phyloP scores from a whole-genome alignment of 202 grass and related monocot genomes.

The Zoysia matrella region DNA sequence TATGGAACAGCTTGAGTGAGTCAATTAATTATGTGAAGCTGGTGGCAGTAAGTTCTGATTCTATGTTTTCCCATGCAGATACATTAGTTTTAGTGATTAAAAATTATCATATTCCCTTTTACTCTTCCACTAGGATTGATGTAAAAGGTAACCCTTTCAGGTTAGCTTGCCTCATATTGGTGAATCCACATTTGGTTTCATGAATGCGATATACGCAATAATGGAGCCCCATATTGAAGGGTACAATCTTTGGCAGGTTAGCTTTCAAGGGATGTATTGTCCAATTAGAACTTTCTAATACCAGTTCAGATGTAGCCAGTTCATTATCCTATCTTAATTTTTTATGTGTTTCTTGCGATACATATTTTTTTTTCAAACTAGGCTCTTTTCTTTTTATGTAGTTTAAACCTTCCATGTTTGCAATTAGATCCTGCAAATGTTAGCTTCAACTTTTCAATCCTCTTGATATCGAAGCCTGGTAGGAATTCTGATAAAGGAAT shows the following conservation, averaged over 20 bases:
- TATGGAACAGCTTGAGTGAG: conserved; percentile 75
- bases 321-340: background rate
- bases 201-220: conserved; percentile 64
- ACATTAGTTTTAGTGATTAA: conserved; percentile 30
- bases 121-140: conserved; percentile 11
- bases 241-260: conserved; percentile 98
- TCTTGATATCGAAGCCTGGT: background rate
- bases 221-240: conserved; percentile 56
- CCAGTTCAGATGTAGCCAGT: conserved; percentile 12
- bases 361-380: background rate
- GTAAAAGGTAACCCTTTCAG: conserved; percentile 48
- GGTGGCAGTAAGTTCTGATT: conserved; percentile 65
- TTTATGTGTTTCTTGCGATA: background rate
- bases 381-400: background rate
- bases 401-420: background rate
- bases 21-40: conserved; percentile 74
- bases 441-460: background rate
- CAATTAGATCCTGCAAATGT: conserved; percentile 23
- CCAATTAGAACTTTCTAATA: conserved; percentile 9
- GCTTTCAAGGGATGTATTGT: conserved; percentile 28
- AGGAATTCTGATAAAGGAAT: background rate
- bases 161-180: conserved; percentile 86
- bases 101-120: conserved; percentile 2
- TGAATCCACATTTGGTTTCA: conserved; percentile 63
- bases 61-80: conserved; percentile 13